Base-by-base conservation (phyloP, 2,329 filamentous ascomycete species). In the Colletotrichum orchidophilum region DNA sequence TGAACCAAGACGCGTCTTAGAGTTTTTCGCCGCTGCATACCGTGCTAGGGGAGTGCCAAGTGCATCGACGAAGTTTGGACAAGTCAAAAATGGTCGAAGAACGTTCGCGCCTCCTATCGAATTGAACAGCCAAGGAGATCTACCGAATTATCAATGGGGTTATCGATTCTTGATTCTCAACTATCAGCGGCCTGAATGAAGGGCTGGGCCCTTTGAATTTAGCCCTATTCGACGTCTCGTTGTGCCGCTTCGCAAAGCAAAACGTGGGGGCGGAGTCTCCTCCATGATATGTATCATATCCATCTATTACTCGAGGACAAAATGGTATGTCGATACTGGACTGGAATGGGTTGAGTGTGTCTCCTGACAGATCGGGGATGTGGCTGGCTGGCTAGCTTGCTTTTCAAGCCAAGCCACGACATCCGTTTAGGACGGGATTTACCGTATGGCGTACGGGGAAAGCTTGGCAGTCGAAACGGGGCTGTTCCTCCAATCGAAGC, bases 301-400 rank as follows among this genome's bases (percentile, higher is more conserved):
- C 26, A 24, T 59, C 35, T 18, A 15, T 46, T 18, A 26, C 21
- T 13, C 27, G 33, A n/a, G 18, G 39, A 15, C 15, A 24, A 27
- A 15, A 46, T 11, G 57, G 24, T 24, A 11, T 46, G 39, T 46
- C 39, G 39, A 46, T 46, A n/a, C 35, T 8, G 15, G 21, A 27
- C 26, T 60, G 57, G 57, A 60, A 46, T 60, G 35, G 39, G 57
- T 60, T 60, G 57, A n/a, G 35, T 59, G 21, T 59, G 42, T n/a
- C 21, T 46, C 21, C 58, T 29, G 26, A 60, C 29, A 13, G 39
- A 24, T 27, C 18, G 8, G 39, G 7, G 39, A 5, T 18, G 42
- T 24, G 26, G n/a, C 42, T 21, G 42, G 39, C 27, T 33, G n/a
- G 3, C 39, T 21, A n/a, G n/a, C n/a, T n/a, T n/a, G n/a, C n/a